Percentiles rank a stretch among this genome's conserved stretches.
Conservation (phyloP, 2,329 filamentous ascomycete genomes). For the Zymoseptoria ardabiliae region DNA sequence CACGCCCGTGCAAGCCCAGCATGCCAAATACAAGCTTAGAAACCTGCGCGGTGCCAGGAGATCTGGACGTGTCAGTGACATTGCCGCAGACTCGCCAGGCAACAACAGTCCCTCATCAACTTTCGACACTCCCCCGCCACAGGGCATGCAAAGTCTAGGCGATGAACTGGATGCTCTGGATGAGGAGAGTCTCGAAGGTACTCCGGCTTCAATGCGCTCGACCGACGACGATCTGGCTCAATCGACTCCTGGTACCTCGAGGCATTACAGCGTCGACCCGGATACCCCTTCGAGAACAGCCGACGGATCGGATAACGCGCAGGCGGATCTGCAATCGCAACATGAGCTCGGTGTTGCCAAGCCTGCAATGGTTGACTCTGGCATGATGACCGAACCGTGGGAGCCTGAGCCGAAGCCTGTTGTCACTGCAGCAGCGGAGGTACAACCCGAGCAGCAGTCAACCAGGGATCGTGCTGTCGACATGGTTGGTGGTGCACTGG, state of each 20-base stretch:
- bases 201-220: slow-evolving; percentile 21
- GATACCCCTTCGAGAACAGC: slow-evolving; percentile 12
- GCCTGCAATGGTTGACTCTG: slow-evolving; percentile 50
- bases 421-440: not conserved
- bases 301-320: not conserved
- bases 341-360: slow-evolving; percentile 1
- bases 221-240: slow-evolving; percentile 8
- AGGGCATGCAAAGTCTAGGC: slow-evolving; percentile 69
- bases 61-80: slow-evolving; percentile 45
- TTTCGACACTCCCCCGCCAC: slow-evolving; percentile 36
- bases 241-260: slow-evolving; percentile 17
- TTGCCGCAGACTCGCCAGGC: slow-evolving; percentile 18
- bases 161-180: slow-evolving; percentile 79
- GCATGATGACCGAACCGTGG: slow-evolving; percentile 57
- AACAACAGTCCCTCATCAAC: slow-evolving; percentile 22
- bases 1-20: slow-evolving; percentile 59
- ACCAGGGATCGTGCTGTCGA: slow-evolving; percentile 22
- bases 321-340: not conserved
- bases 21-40: slow-evolving; percentile 64
- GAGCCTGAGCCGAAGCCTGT: slow-evolving; percentile 28
- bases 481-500: slow-evolving; percentile 27
- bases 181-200: slow-evolving; percentile 51
- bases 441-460: slow-evolving; percentile 5
- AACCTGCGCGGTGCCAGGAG: slow-evolving; percentile 51
- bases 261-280: slow-evolving; percentile 34